Percentiles rank a stretch among this genome's conserved stretches.
These are phyloP conservation scores for Trichophyton benhamiae DNA, from an alignment of 2,329 filamentous ascomycete species.

Conservation along the genomic window DNA sequence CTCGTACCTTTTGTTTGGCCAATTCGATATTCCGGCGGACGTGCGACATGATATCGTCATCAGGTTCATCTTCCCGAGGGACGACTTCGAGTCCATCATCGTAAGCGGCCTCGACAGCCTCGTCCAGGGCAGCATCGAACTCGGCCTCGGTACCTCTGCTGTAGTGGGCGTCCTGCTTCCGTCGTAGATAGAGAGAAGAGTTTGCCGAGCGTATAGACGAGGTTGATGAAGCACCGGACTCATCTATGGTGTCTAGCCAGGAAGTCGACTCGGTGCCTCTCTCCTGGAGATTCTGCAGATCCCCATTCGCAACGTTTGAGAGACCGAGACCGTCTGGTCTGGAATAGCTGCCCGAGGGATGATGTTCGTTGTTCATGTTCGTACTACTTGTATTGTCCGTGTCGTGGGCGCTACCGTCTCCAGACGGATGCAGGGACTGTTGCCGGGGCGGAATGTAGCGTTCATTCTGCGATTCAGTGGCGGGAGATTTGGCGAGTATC, in stretches of 20 bases:
- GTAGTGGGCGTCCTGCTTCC: constrained; percentile 44
- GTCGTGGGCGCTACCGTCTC: background rate
- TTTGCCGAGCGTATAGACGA: constrained; percentile 72
- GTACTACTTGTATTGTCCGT: too few relatives aligned
- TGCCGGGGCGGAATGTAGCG: constrained; percentile 24
- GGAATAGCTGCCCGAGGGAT: background rate
- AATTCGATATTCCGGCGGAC: constrained; percentile 57
- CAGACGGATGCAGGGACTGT: constrained; percentile 28
- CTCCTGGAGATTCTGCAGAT: constrained; percentile 30
- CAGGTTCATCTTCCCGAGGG: constrained; percentile 2
- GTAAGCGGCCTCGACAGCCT: constrained; percentile 91
- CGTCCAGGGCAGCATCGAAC: constrained; percentile 87
- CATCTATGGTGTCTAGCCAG: constrained; percentile 89
- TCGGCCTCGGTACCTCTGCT: constrained; percentile 73
- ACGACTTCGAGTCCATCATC: constrained; percentile 75
- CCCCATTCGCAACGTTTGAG: constrained; percentile 30
- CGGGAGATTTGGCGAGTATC: constrained; percentile 33
- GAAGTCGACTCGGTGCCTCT: constrained; percentile 71
- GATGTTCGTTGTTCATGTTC: background rate
- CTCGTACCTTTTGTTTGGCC: constrained; percentile 61
- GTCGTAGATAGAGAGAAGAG: constrained; percentile 55
- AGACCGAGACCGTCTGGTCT: background rate
- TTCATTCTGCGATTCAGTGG: constrained; percentile 17
- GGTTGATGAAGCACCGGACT: constrained; percentile 66
- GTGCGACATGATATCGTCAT: constrained; percentile 22